phyloP scores from a whole-genome alignment of 1,284 basidiomycete species.

The Puccinia coronata region DNA sequence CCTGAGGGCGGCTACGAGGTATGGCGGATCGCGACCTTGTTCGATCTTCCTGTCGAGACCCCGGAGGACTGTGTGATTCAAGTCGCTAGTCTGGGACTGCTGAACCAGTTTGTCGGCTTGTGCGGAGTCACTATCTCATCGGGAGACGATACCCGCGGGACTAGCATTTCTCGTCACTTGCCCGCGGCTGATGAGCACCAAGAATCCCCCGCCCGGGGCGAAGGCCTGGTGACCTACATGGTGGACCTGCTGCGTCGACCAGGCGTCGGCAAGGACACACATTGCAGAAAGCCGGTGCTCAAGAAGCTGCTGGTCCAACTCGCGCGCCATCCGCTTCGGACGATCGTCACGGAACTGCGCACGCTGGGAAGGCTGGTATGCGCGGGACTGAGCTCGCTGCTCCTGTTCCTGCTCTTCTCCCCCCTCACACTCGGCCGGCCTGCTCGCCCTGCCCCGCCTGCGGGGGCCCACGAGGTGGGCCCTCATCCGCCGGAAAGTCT shows the following conservation, averaged over 20 bases:
- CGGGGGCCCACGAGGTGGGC: too few species aligned
- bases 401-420: slow-evolving; percentile 4
- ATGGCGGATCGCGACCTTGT: background rate
- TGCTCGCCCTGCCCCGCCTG: too few species aligned
- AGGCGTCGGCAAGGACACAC: background rate
- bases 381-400: background rate
- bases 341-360: background rate
- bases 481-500: background rate
- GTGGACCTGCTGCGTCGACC: background rate
- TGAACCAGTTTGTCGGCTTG: slow-evolving; percentile 2
- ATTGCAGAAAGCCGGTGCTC: background rate
- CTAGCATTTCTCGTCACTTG: background rate
- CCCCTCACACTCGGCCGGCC: slow-evolving; percentile 5
- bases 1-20: background rate
- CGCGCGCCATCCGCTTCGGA: background rate
- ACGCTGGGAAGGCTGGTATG: background rate
- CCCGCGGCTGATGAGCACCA: background rate
- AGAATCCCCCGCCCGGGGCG: background rate
- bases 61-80: background rate
- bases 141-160: background rate
- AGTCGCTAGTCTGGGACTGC: background rate
- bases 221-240: background rate
- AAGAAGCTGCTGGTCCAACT: background rate
- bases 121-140: background rate
- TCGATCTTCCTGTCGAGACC: background rate